Evolutionary conservation across 306 rosid species (phyloP).

Genomic region (Cucurbita argyrosperma): DNA sequence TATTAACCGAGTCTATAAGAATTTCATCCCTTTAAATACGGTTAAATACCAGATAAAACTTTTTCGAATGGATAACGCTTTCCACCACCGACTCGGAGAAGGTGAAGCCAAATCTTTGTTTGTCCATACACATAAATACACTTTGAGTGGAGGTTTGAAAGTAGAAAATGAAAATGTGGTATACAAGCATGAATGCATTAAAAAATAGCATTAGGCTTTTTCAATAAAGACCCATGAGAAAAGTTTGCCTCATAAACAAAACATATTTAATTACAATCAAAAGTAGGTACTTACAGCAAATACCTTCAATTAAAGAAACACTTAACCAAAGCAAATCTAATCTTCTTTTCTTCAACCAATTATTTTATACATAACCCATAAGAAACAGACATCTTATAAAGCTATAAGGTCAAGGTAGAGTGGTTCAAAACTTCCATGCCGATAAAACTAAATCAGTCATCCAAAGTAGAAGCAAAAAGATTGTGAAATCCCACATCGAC

Average conservation of each 20-base stretch:
- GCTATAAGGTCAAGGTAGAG: too few relatives aligned
- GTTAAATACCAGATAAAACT: too few relatives aligned
- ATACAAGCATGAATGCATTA: neutral
- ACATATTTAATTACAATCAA: neutral
- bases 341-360: neutral
- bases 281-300: neutral
- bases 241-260: neutral
- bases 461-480: too few relatives aligned
- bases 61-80: too few relatives aligned
- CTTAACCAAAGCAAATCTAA: neutral
- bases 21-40: too few relatives aligned
- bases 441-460: too few relatives aligned
- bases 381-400: neutral
- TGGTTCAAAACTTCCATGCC: neutral
- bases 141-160: conserved; percentile 11
- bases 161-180: neutral
- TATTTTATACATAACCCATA: neutral
- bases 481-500: too few relatives aligned
- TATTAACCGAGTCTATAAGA: too few relatives aligned
- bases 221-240: neutral
- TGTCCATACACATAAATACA: neutral
- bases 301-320: neutral
- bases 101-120: neutral
- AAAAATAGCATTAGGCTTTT: neutral
- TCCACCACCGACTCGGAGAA: too few relatives aligned